Conservation (phyloP, 306 rosid species). For the Pyrus communis region DNA sequence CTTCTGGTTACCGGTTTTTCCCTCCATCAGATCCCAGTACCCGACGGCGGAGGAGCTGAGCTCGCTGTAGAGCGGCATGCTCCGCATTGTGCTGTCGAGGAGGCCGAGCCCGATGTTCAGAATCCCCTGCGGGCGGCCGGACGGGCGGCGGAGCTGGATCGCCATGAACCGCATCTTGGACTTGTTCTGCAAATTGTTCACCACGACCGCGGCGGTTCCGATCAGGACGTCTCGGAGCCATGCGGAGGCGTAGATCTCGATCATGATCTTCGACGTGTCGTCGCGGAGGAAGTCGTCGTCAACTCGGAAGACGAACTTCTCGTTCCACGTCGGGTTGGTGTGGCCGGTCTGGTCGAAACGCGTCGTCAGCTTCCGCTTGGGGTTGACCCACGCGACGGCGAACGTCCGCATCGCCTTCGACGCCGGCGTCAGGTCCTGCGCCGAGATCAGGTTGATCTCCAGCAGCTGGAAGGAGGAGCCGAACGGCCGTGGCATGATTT, state of each 20-base stretch:
- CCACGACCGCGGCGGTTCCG: constrained; percentile 44
- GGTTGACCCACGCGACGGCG: constrained; percentile 64
- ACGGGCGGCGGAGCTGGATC: constrained; percentile 64
- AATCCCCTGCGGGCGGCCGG: constrained; percentile 67
- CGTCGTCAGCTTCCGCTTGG: constrained; percentile 46
- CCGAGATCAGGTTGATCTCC: constrained; percentile 65
- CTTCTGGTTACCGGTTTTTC: constrained; percentile 1
- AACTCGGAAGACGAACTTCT: constrained; percentile 66
- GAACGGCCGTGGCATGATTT: background rate
- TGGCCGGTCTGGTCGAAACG: constrained; percentile 43
- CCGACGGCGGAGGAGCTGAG: constrained; percentile 44
- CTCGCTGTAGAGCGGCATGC: constrained; percentile 66
- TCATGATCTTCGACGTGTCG: constrained; percentile 33
- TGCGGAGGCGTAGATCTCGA: constrained; percentile 47
- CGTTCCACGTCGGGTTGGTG: constrained; percentile 69
- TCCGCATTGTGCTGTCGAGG: constrained; percentile 45
- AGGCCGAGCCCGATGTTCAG: constrained; percentile 52
- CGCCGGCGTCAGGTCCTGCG: constrained; percentile 41
- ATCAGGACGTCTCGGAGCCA: constrained; percentile 47
- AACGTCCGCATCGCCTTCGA: constrained; percentile 46
- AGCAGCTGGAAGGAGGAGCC: constrained; percentile 30
- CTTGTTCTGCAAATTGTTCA: constrained; percentile 35
- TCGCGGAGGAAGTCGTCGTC: constrained; percentile 34
- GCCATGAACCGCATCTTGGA: constrained; percentile 42
- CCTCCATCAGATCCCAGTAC: constrained; percentile 23